phyloP scores from a whole-genome alignment of 2,329 filamentous ascomycete genomes.

The Alternaria arborescens region DNA sequence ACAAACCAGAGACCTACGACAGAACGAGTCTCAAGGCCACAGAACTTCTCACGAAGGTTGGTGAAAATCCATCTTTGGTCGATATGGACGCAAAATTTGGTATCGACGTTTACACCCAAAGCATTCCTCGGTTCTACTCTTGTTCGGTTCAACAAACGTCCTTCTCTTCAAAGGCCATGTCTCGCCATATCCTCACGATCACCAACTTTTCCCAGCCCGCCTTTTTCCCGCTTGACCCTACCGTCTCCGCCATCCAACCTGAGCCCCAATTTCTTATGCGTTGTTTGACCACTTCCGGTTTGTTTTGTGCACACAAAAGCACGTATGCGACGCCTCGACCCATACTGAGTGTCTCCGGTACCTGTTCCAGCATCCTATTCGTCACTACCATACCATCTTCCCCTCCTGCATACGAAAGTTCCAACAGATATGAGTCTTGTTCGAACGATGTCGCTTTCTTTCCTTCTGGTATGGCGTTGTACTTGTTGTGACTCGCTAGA shows the following conservation, averaged over 20 bases:
- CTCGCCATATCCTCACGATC: conserved; percentile 83
- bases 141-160: neutral
- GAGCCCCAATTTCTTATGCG: conserved; percentile 66
- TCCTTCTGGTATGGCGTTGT: conserved; percentile 37
- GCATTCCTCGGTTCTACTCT: neutral
- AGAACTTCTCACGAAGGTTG: conserved; percentile 26
- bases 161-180: conserved; percentile 6
- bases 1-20: conserved; percentile 20
- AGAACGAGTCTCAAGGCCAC: conserved; percentile 16
- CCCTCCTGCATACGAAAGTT: conserved; percentile 89
- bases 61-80: conserved; percentile 24
- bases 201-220: conserved; percentile 95
- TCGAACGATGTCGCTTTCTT: conserved; percentile 65
- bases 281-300: conserved; percentile 75
- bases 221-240: conserved; percentile 82
- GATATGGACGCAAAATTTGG: conserved; percentile 32
- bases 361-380: conserved; percentile 73
- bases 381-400: conserved; percentile 94
- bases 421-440: conserved; percentile 81
- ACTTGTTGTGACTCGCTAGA: conserved; percentile 52
- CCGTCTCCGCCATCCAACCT: conserved; percentile 78
- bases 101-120: neutral
- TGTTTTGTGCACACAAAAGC: conserved; percentile 89
- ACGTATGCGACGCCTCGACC: conserved; percentile 83
- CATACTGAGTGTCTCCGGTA: conserved; percentile 71